These are phyloP conservation scores for Aegilops sharonensis DNA, from an alignment of 176 grass and related monocot genomes.

Conservation along the genomic window DNA sequence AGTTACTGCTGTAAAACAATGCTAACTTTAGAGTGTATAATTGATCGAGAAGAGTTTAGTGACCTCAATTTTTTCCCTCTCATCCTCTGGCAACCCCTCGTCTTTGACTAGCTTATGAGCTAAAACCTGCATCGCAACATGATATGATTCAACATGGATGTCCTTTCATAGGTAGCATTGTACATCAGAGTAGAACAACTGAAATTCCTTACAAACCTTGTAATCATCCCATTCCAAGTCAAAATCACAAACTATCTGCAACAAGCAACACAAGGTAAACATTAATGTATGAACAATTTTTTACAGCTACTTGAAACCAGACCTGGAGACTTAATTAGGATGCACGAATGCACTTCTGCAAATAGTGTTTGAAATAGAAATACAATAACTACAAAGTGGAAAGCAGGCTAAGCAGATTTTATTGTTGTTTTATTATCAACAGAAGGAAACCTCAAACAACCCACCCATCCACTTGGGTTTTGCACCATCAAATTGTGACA, in stretches of 20 bases:
- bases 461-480: background rate
- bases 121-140: conserved; percentile 58
- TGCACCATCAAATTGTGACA: background rate
- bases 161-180: conserved; percentile 1
- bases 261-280: conserved; percentile 31
- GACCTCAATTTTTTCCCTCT: conserved; percentile 73
- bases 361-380: background rate
- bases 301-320: background rate
- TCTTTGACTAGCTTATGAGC: conserved; percentile 49
- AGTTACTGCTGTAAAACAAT: background rate
- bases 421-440: background rate
- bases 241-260: conserved; percentile 79
- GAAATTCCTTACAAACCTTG: conserved; percentile 47
- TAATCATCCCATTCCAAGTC: conserved; percentile 71
- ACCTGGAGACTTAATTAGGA: conserved; percentile 1
- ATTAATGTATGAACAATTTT: conserved; percentile 20
- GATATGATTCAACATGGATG: conserved; percentile 25
- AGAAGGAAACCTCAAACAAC: conserved; percentile 4
- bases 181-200: conserved; percentile 11
- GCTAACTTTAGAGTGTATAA: background rate
- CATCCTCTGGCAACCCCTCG: conserved; percentile 60
- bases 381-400: background rate
- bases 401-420: background rate
- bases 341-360: background rate
- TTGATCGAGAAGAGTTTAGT: conserved; percentile 11